phyloP scores from a whole-genome alignment of 106 monocot genomes.

The Dioscorea alata region DNA sequence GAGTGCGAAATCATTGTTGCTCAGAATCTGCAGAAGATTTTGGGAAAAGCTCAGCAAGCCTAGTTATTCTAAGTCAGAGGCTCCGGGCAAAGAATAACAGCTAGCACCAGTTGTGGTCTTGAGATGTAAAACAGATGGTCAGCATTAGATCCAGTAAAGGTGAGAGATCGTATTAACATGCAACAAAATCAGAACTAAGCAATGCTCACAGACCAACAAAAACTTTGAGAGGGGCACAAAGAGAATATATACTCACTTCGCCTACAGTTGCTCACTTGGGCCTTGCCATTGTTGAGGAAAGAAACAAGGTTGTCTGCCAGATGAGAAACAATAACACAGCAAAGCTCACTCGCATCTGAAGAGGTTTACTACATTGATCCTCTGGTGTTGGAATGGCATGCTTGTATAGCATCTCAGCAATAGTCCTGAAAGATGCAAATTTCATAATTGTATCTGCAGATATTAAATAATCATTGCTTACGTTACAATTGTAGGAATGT shows the following conservation, averaged over 20 bases:
- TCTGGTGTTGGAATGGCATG: conserved; percentile 11
- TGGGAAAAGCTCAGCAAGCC: background rate
- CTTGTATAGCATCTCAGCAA: conserved; percentile 19
- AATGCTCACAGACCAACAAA: conserved; percentile 19
- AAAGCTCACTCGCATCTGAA: conserved; percentile 19
- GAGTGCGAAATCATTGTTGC: background rate
- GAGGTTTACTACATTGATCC: conserved; percentile 12
- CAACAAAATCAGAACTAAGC: no score
- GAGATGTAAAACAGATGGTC: background rate
- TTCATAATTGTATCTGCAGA: conserved; percentile 25
- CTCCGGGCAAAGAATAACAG: conserved; percentile 4
- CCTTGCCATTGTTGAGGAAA: conserved; percentile 18
- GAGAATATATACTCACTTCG: conserved; percentile 2
- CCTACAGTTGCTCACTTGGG: conserved; percentile 14
- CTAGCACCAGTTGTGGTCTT: conserved; percentile 17
- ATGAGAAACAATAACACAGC: conserved; percentile 21
- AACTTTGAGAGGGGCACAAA: background rate
- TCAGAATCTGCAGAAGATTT: background rate
- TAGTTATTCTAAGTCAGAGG: background rate
- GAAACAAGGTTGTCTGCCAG: conserved; percentile 18
- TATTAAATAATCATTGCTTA: background rate
- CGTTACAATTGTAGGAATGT: no score
- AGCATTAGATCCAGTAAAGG: background rate
- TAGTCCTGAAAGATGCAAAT: conserved; percentile 19
- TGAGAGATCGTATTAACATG: background rate